Evolutionary conservation across 140 eudicot genomes (phyloP).

Genomic region (Eryngium alpinum): DNA sequence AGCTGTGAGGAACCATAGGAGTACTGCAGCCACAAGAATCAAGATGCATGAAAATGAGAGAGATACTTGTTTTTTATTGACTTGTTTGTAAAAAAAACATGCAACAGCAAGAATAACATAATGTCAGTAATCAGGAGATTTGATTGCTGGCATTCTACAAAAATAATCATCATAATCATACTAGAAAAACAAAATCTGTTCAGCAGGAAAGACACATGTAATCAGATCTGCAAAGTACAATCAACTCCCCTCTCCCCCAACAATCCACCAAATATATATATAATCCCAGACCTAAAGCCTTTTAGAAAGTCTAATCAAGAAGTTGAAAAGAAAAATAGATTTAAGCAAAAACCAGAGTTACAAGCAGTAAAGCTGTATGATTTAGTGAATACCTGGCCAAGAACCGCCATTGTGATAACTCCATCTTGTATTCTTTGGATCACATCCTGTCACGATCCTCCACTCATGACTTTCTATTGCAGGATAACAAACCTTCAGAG

Average conservation of each 20-base stretch:
- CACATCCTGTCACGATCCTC: constrained; percentile 89
- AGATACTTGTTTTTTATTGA: neutral
- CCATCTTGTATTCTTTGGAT: constrained; percentile 95
- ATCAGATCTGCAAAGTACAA: neutral
- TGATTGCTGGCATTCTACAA: neutral
- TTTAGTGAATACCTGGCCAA: constrained; percentile 68
- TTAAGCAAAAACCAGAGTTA: neutral
- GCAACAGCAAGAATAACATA: neutral
- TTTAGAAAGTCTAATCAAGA: neutral
- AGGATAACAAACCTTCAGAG: constrained; percentile 89
- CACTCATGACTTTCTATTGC: constrained; percentile 90
- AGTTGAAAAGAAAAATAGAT: neutral
- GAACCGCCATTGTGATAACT: constrained; percentile 98
- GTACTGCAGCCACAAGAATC: constrained; percentile 47
- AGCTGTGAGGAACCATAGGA: constrained; percentile 80
- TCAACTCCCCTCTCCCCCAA: neutral
- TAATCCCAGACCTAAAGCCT: neutral
- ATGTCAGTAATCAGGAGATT: neutral
- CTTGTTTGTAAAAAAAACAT: neutral
- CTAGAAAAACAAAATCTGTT: neutral
- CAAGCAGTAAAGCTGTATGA: neutral
- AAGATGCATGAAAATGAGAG: constrained; percentile 12
- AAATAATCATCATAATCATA: neutral
- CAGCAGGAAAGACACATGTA: too few relatives aligned
- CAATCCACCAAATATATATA: neutral